A percentile compares a stretch with the other conserved stretches of the same genome.
These are phyloP conservation scores for Achaetomiella virescens DNA, from an alignment of 495 filamentous ascomycete genomes.

Conservation along the genomic window DNA sequence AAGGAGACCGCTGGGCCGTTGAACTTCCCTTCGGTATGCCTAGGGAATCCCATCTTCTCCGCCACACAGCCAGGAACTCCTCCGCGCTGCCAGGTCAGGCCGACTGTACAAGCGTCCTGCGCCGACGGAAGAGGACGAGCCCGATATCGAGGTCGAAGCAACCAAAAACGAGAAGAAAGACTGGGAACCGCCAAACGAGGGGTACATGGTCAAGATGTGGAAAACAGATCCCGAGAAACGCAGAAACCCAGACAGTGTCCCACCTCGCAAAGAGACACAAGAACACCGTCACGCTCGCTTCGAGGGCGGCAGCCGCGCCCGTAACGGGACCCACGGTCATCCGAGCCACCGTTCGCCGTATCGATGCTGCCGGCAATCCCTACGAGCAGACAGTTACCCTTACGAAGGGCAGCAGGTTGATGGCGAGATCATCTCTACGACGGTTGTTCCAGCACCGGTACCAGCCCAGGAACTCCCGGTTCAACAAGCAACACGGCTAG, in stretches of 20 bases:
- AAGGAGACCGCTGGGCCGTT: constrained; percentile 46
- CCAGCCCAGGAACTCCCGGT: constrained; percentile 21
- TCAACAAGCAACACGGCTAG: constrained; percentile 30
- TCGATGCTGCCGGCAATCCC: constrained; percentile 71
- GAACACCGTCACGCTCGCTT: constrained; percentile 48
- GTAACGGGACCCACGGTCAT: constrained; percentile 49
- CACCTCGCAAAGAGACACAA: constrained; percentile 84
- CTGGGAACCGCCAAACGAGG: constrained; percentile 43
- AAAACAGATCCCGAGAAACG: constrained; percentile 66
- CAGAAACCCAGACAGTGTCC: constrained; percentile 68
- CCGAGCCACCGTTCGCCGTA: constrained; percentile 69
- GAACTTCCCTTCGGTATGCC: constrained; percentile 72
- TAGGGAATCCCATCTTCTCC: constrained; percentile 76
- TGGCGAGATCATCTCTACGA: constrained; percentile 65
- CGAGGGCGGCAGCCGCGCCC: constrained; percentile 38
- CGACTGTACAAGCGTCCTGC: constrained; percentile 56
- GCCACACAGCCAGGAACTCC: constrained; percentile 72
- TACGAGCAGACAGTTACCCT: constrained; percentile 76
- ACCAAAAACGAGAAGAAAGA: constrained; percentile 44
- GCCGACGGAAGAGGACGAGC: constrained; percentile 48
- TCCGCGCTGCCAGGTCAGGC: constrained; percentile 73
- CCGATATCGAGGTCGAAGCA: constrained; percentile 41
- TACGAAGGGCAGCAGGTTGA: constrained; percentile 72
- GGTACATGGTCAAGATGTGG: constrained; percentile 72
- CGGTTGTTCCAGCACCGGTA: constrained; percentile 35